phyloP scores from a whole-genome alignment of 2,329 filamentous ascomycete species.

The Pyrenochaeta sp. region DNA sequence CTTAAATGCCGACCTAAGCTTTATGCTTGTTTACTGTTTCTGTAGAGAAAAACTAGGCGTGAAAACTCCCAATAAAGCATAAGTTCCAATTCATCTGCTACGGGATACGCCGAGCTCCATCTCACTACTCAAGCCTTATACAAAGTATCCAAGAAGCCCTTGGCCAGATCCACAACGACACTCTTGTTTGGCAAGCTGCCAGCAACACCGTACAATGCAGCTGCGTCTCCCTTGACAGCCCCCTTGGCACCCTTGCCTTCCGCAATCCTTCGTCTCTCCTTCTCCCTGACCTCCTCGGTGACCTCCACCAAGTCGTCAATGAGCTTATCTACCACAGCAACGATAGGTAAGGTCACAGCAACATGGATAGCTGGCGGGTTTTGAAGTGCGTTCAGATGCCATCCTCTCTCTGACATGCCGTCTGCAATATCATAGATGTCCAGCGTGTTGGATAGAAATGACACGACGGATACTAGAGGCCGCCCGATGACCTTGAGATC shows the following conservation, averaged over 20 bases:
- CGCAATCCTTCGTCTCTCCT: conserved; percentile 74
- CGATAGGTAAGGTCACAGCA: conserved; percentile 88
- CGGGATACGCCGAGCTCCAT: too few relatives aligned
- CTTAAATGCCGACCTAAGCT: too few relatives aligned
- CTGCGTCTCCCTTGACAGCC: conserved; percentile 75
- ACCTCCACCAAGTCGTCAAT: conserved; percentile 71
- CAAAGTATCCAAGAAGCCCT: conserved; percentile 88
- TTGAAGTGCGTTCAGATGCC: conserved; percentile 96
- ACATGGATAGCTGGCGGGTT: conserved; percentile 91
- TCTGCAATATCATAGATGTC: conserved; percentile 96
- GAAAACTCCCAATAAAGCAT: too few relatives aligned
- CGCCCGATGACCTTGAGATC: conserved; percentile 84
- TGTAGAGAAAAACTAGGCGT: too few relatives aligned
- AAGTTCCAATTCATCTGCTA: too few relatives aligned
- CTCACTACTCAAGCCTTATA: conserved; percentile 89
- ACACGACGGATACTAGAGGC: conserved; percentile 88
- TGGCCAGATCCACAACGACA: conserved; percentile 88
- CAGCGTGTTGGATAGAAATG: conserved; percentile 83
- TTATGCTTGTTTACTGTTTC: too few relatives aligned
- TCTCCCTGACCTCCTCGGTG: conserved; percentile 77
- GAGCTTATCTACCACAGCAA: conserved; percentile 80
- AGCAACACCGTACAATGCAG: conserved; percentile 92
- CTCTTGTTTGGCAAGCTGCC: conserved; percentile 95
- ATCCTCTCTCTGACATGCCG: conserved; percentile 81
- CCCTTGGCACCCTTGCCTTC: conserved; percentile 70